phyloP scores from a whole-genome alignment of 2,329 filamentous ascomycete species.

The Scolecobasidium constrictum region DNA sequence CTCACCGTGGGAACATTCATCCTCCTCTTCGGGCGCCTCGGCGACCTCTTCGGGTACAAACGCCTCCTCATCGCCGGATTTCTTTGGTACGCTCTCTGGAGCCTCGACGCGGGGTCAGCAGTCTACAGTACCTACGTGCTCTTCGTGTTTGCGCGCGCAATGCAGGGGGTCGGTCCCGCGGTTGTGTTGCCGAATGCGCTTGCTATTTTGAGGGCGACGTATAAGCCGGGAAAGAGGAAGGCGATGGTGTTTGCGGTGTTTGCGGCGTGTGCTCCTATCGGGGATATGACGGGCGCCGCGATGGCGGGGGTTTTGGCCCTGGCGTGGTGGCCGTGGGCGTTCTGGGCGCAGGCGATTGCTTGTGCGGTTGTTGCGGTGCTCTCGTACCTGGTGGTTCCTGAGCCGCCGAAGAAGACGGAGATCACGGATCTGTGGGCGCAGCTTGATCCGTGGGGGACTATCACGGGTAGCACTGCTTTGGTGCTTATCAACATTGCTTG shows the following conservation, averaged over 20 bases:
- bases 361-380: conserved; percentile 12
- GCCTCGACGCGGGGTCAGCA: not conserved
- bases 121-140: conserved; percentile 6
- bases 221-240: conserved; percentile 17
- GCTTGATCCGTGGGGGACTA: not conserved
- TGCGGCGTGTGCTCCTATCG: conserved; percentile 24
- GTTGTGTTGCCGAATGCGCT: conserved; percentile 23
- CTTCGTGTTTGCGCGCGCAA: conserved; percentile 24
- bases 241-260: conserved; percentile 28
- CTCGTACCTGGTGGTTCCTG: conserved; percentile 14
- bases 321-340: conserved; percentile 20
- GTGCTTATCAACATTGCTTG: not conserved
- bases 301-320: conserved; percentile 24
- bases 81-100: not conserved
- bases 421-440: not conserved
- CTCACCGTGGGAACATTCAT: conserved; percentile 3
- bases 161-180: conserved; percentile 30
- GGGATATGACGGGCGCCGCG: conserved; percentile 23
- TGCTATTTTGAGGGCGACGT: conserved; percentile 23
- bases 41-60: not conserved
- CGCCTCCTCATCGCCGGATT: not conserved
- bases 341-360: conserved; percentile 16
- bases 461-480: not conserved
- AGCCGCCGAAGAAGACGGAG: conserved; percentile 4
- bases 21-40: not conserved